Percentiles rank a stretch among this genome's conserved stretches.
These are phyloP conservation scores for Onygenales sp. DNA, from an alignment of 2,329 filamentous ascomycete species.

Conservation along the genomic window DNA sequence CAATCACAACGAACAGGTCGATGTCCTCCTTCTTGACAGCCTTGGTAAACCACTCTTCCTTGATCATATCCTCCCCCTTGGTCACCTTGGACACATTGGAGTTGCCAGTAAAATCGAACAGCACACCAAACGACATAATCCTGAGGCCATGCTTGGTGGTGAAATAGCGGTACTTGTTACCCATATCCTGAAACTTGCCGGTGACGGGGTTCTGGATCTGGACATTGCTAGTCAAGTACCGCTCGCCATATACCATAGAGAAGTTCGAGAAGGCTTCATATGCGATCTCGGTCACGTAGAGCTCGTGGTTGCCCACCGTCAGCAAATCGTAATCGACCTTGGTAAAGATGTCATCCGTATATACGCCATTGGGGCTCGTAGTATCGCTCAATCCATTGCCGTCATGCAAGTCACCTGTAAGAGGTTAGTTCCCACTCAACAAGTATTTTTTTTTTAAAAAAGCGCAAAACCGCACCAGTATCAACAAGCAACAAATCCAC, in stretches of 20 bases:
- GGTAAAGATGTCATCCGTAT: slow-evolving; percentile 45
- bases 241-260: slow-evolving; percentile 47
- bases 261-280: slow-evolving; percentile 54
- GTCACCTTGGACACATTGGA: slow-evolving; percentile 53
- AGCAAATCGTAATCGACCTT: slow-evolving; percentile 46
- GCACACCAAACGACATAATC: slow-evolving; percentile 45
- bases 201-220: slow-evolving; percentile 38
- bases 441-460: slow-evolving; percentile 14
- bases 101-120: slow-evolving; percentile 46
- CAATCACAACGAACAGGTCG: slow-evolving; percentile 55
- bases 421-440: slow-evolving; percentile 1
- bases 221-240: slow-evolving; percentile 46
- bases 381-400: slow-evolving; percentile 55
- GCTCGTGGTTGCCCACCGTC: slow-evolving; percentile 54
- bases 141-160: slow-evolving; percentile 39
- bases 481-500: slow-evolving; percentile 54
- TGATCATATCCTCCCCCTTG: slow-evolving; percentile 41
- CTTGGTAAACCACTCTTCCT: slow-evolving; percentile 52
- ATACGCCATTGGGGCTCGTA: slow-evolving; percentile 46
- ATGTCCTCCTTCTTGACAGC: slow-evolving; percentile 49
- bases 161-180: slow-evolving; percentile 41
- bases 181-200: slow-evolving; percentile 37
- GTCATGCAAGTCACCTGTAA: slow-evolving; percentile 51
- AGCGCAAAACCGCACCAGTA: slow-evolving; percentile 36
- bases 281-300: slow-evolving; percentile 53